Evolutionary conservation across 2,329 filamentous ascomycete species (phyloP).

Genomic region (Neonectria sp.): DNA sequence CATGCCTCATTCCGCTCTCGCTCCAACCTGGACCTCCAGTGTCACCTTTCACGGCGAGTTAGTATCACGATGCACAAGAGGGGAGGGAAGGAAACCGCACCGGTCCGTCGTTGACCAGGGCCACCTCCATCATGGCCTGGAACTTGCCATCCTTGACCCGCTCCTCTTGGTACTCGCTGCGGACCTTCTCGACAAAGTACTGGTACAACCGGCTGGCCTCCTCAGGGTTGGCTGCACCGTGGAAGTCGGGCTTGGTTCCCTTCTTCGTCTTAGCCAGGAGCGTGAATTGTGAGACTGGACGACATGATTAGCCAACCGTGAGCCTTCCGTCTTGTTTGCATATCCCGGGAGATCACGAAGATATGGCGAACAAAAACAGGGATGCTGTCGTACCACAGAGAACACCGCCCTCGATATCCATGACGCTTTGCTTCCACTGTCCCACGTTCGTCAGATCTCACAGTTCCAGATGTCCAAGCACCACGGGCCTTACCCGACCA

Average conservation of each 20-base stretch:
- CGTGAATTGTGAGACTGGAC: slow-evolving; percentile 95
- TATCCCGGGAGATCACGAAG: background rate
- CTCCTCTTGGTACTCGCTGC: slow-evolving; percentile 78
- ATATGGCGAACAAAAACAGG: background rate
- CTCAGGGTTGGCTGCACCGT: slow-evolving; percentile 84
- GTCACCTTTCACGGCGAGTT: slow-evolving; percentile 23
- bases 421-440: slow-evolving; percentile 92
- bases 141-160: slow-evolving; percentile 96
- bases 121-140: slow-evolving; percentile 99
- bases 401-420: slow-evolving; percentile 91
- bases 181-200: slow-evolving; percentile 84
- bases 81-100: slow-evolving; percentile 57
- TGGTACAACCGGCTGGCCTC: slow-evolving; percentile 88
- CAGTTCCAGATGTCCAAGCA: slow-evolving; percentile 22
- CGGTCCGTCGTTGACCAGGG: slow-evolving; percentile 87
- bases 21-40: slow-evolving; percentile 27
- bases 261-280: slow-evolving; percentile 95
- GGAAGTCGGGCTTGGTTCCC: slow-evolving; percentile 95
- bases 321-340: slow-evolving; percentile 4
- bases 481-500: slow-evolving; percentile 66
- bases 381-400: slow-evolving; percentile 79
- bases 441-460: slow-evolving; percentile 25
- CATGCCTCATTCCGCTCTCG: slow-evolving; percentile 14
- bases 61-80: slow-evolving; percentile 7
- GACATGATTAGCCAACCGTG: background rate